phyloP scores from a whole-genome alignment of 148 eudicot species.

The Rhododendron ovatum region DNA sequence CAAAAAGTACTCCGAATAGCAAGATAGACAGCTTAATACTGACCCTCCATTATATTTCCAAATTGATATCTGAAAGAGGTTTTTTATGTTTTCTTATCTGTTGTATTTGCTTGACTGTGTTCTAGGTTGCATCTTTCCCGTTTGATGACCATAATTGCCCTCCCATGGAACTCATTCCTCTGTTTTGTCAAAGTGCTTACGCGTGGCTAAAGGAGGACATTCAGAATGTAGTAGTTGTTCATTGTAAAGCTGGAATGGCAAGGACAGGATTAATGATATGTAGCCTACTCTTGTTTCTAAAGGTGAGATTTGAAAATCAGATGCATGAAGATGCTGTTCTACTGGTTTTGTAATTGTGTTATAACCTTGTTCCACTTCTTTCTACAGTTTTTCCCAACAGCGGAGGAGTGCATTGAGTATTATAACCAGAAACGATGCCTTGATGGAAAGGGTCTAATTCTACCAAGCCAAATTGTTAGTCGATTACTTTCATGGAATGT shows the following conservation, averaged over 20 bases:
- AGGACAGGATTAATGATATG: constrained; percentile 95
- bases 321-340: not conserved
- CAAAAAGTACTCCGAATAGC: not conserved
- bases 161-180: constrained; percentile 65
- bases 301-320: constrained; percentile 40
- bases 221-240: constrained; percentile 85
- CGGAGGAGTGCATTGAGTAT: constrained; percentile 77
- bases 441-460: constrained; percentile 86
- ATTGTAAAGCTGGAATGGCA: constrained; percentile 95
- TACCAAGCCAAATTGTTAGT: constrained; percentile 94
- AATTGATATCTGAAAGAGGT: constrained; percentile 1
- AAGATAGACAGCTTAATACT: not conserved
- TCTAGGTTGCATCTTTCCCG: constrained; percentile 93
- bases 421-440: constrained; percentile 90
- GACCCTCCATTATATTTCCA: not conserved
- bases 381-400: constrained; percentile 83
- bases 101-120: constrained; percentile 14
- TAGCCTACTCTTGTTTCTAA: constrained; percentile 80
- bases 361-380: constrained; percentile 11
- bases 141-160: constrained; percentile 98
- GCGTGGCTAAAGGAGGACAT: constrained; percentile 89
- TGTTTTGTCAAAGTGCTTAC: constrained; percentile 88
- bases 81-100: constrained; percentile 3
- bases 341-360: not conserved
- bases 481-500: constrained; percentile 9